phyloP scores from a whole-genome alignment of 2,329 filamentous ascomycete species.

The Ophiostoma populinum region DNA sequence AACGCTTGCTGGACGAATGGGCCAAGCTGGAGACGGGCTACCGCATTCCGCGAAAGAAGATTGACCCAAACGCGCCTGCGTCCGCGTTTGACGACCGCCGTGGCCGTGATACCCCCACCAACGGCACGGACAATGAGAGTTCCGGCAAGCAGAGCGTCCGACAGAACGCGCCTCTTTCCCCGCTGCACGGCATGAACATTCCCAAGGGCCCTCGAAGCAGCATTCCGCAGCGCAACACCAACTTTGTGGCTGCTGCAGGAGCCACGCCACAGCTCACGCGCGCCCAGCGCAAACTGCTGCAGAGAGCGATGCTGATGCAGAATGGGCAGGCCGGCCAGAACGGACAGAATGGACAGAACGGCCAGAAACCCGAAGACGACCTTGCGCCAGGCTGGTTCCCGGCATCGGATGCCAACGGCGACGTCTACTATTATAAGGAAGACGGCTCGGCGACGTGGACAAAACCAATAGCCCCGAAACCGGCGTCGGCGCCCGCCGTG shows the following conservation, averaged over 20 bases:
- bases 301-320: constrained; percentile 14
- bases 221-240: constrained; percentile 33
- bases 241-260: constrained; percentile 31
- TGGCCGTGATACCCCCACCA: constrained; percentile 30
- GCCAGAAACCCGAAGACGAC: not conserved
- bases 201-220: constrained; percentile 44
- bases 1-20: constrained; percentile 65
- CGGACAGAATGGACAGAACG: not conserved
- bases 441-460: constrained; percentile 68
- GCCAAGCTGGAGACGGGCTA: constrained; percentile 79
- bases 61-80: constrained; percentile 46
- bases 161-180: constrained; percentile 9
- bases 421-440: constrained; percentile 72
- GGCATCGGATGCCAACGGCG: constrained; percentile 51
- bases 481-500: constrained; percentile 40
- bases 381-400: constrained; percentile 79
- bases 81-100: constrained; percentile 43
- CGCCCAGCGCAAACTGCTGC: constrained; percentile 30
- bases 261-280: constrained; percentile 14
- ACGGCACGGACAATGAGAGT: constrained; percentile 14
- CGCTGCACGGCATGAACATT: constrained; percentile 30
- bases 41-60: constrained; percentile 78
- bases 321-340: not conserved
- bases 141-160: not conserved
- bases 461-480: constrained; percentile 52